Conservation (phyloP, 192 early-diverging fungal genomes). For the Nowakowskiella sp. region DNA sequence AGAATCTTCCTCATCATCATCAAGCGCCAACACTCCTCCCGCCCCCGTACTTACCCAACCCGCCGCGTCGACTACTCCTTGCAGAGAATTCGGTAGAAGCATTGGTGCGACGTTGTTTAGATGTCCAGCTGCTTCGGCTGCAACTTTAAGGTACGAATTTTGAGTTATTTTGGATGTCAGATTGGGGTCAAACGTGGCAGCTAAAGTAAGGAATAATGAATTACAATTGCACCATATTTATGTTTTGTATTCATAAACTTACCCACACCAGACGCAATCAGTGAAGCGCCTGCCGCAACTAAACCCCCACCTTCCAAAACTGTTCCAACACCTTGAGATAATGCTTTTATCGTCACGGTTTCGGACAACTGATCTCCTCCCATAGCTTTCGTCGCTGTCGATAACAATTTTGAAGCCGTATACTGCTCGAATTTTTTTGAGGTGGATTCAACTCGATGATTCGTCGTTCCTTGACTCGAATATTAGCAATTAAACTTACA, state of each 20-base stretch:
- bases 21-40: conserved; percentile 3
- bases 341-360: conserved; percentile 8
- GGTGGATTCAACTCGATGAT: conserved; percentile 6
- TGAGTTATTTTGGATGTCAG: too few relatives aligned
- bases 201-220: too few relatives aligned
- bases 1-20: conserved; percentile 4
- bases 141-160: conserved; percentile 14
- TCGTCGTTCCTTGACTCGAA: conserved; percentile 16
- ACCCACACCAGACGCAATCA: conserved; percentile 24
- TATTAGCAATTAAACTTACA: conserved; percentile 7
- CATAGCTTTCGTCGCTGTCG: conserved; percentile 6
- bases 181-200: too few relatives aligned
- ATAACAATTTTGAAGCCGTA: conserved; percentile 12
- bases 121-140: conserved; percentile 20
- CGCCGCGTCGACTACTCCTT: conserved; percentile 19
- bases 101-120: conserved; percentile 23
- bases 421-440: conserved; percentile 2
- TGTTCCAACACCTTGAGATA: conserved; percentile 16
- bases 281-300: conserved; percentile 20
- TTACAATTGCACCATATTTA: too few relatives aligned
- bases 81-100: conserved; percentile 14
- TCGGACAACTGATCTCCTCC: background rate
- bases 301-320: conserved; percentile 24
- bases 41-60: conserved; percentile 11
- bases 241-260: too few relatives aligned